Conservation (phyloP, 345 rosid genomes). For the Passiflora organensis region DNA sequence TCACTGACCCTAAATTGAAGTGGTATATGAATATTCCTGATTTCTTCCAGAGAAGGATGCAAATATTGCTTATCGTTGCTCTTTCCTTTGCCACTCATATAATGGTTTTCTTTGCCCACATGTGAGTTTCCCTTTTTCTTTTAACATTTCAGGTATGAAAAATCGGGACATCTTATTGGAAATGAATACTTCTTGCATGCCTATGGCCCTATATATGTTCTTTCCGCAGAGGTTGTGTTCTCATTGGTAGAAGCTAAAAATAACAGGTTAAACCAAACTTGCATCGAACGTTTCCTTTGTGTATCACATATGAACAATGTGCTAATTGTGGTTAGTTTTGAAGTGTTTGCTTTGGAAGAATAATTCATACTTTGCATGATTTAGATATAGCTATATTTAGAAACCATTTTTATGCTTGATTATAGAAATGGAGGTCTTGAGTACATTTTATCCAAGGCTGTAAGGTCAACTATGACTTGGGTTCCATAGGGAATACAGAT, state of each 20-base stretch:
- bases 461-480: too few species aligned
- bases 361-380: too few species aligned
- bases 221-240: constrained; percentile 70
- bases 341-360: too few species aligned
- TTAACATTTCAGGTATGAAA: constrained; percentile 56
- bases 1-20: constrained; percentile 69
- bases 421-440: too few species aligned
- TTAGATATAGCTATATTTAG: too few species aligned
- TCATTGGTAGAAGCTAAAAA: constrained; percentile 60
- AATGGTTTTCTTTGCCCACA: background rate
- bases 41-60: background rate
- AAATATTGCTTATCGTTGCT: background rate
- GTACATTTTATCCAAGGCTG: too few species aligned
- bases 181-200: constrained; percentile 77
- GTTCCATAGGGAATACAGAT: too few species aligned
- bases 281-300: too few species aligned
- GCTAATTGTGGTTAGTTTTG: too few species aligned
- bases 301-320: constrained; percentile 4
- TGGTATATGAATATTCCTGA: constrained; percentile 32
- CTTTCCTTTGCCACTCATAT: background rate
- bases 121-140: background rate
- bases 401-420: too few species aligned
- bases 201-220: constrained; percentile 70
- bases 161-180: constrained; percentile 69
- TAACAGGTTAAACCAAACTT: too few species aligned